These are phyloP conservation scores for Candida argentea DNA, from an alignment of 805 yeast genomes.

Conservation along the genomic window DNA sequence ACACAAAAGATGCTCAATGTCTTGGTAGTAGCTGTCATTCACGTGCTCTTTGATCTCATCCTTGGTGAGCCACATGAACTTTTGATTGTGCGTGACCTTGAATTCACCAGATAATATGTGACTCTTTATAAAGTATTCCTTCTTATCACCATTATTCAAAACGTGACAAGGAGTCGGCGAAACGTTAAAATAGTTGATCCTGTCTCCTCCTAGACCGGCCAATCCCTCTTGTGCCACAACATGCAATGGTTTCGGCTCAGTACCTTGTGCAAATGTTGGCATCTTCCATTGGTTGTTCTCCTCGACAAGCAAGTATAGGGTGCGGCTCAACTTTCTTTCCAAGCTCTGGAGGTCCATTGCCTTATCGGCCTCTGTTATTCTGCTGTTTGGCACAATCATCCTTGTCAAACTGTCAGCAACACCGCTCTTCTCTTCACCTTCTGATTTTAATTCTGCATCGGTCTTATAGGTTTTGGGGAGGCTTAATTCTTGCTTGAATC, in stretches of 20 bases:
- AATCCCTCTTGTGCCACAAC: conserved; percentile 68
- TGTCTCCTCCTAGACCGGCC: conserved; percentile 58
- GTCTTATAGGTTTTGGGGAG: conserved; percentile 57
- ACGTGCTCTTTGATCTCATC: conserved; percentile 60
- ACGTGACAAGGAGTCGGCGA: conserved; percentile 81
- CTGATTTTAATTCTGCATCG: conserved; percentile 16
- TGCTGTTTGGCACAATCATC: conserved; percentile 59
- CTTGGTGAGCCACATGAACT: conserved; percentile 76
- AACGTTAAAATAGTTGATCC: conserved; percentile 83
- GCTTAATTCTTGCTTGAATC: conserved; percentile 66
- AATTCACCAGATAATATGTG: conserved; percentile 84
- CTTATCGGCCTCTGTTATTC: conserved; percentile 71
- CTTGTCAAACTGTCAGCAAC: conserved; percentile 46
- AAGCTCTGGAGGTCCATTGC: conserved; percentile 52
- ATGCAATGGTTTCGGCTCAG: conserved; percentile 47
- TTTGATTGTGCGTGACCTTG: conserved; percentile 28
- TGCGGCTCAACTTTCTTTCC: conserved; percentile 70
- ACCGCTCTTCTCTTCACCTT: conserved; percentile 13
- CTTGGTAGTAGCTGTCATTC: conserved; percentile 42
- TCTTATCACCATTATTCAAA: conserved; percentile 24
- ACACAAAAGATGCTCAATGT: conserved; percentile 41
- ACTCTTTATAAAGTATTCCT: conserved; percentile 72
- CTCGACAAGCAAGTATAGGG: conserved; percentile 67
- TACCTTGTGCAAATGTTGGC: conserved; percentile 53
- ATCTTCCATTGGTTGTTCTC: conserved; percentile 51